Percentiles rank a stretch among this genome's conserved stretches.
These are phyloP conservation scores for Croton setiger DNA, from an alignment of 441 rosid genomes.

Conservation along the genomic window DNA sequence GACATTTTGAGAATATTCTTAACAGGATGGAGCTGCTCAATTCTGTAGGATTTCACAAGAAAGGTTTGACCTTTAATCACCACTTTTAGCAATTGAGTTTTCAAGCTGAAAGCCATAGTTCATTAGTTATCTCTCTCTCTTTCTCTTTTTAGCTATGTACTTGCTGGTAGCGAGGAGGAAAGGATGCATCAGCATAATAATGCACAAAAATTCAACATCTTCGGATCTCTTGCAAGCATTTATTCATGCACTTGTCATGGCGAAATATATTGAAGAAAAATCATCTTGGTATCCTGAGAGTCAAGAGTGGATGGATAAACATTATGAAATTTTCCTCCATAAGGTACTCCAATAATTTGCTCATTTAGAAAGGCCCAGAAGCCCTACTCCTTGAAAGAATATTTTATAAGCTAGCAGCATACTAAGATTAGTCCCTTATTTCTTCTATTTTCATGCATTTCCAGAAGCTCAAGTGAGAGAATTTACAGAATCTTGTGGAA, in stretches of 20 bases:
- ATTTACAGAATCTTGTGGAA: neutral
- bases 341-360: conserved; percentile 43
- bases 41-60: conserved; percentile 46
- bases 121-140: conserved; percentile 5
- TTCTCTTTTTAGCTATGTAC: conserved; percentile 50
- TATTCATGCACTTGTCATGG: conserved; percentile 70
- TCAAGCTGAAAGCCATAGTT: conserved; percentile 3
- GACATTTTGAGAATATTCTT: conserved; percentile 23
- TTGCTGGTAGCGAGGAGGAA: conserved; percentile 53
- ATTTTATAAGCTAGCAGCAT: neutral
- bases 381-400: neutral
- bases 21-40: conserved; percentile 60
- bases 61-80: conserved; percentile 42
- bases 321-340: conserved; percentile 49
- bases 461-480: neutral
- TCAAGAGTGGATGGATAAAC: conserved; percentile 76
- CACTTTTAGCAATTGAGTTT: conserved; percentile 2
- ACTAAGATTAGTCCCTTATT: neutral
- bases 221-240: conserved; percentile 72
- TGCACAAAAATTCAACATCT: conserved; percentile 63
- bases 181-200: conserved; percentile 41
- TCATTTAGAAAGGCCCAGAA: neutral
- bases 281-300: conserved; percentile 39
- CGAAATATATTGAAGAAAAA: conserved; percentile 28
- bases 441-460: conserved; percentile 1